These are phyloP conservation scores for Epichloe amarillans DNA, from an alignment of 2,329 filamentous ascomycete species.

Conservation along the genomic window DNA sequence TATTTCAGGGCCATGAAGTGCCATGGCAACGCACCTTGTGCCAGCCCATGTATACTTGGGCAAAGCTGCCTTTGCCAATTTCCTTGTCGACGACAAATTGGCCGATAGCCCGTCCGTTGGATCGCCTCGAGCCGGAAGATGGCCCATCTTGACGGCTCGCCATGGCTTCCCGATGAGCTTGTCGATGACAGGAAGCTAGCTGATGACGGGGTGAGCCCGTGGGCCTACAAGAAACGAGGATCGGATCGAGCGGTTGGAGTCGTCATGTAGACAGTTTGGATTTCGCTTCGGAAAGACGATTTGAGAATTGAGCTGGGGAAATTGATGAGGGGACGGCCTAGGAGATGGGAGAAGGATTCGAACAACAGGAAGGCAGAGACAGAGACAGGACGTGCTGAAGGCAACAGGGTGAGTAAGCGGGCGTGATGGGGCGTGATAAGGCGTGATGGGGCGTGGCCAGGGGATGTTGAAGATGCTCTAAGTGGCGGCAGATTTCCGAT, in stretches of 20 bases:
- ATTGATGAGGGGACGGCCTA: not conserved
- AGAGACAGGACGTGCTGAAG: conserved; percentile 8
- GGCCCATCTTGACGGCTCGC: conserved; percentile 24
- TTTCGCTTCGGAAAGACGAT: conserved; percentile 5
- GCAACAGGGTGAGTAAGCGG: conserved; percentile 10
- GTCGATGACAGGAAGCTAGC: conserved; percentile 20
- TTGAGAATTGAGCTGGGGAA: conserved; percentile 2
- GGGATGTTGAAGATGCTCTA: conserved; percentile 9
- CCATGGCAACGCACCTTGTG: conserved; percentile 48
- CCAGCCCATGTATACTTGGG: conserved; percentile 79
- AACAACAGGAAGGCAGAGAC: conserved; percentile 9
- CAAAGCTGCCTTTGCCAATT: conserved; percentile 96
- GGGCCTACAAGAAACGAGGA: conserved; percentile 24
- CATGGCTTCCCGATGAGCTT: conserved; percentile 25
- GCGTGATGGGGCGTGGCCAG: not conserved
- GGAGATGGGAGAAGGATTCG: conserved; percentile 1
- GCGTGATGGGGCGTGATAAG: conserved; percentile 4
- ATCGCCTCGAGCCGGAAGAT: conserved; percentile 23
- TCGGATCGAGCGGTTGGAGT: conserved; percentile 19
- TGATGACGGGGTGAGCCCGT: conserved; percentile 19
- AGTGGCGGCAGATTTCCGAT: conserved; percentile 19
- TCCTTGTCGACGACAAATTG: conserved; percentile 74
- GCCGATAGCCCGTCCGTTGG: conserved; percentile 38
- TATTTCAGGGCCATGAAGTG: not conserved
- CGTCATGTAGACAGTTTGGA: conserved; percentile 26